Percentiles rank a stretch among this genome's conserved stretches.
Evolutionary conservation across 768 basidiomycete genomes (phyloP).

Genomic region (Scleroderma bovista): DNA sequence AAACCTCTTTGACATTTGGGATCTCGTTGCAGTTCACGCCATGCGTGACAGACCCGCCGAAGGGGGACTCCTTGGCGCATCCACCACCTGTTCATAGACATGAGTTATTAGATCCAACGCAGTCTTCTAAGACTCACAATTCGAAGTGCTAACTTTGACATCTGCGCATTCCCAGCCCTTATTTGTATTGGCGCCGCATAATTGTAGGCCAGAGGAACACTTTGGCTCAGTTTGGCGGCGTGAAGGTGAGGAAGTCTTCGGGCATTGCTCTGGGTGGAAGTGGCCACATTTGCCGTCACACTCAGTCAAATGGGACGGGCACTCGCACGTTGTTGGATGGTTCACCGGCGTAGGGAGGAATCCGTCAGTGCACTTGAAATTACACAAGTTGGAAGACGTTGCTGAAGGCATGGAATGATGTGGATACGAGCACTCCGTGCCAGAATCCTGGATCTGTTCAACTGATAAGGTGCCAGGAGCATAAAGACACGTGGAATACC

Average conservation of each 20-base stretch:
- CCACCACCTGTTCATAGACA: slow-evolving; percentile 27
- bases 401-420: slow-evolving; percentile 19
- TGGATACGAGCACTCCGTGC: slow-evolving; percentile 29
- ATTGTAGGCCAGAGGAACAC: slow-evolving; percentile 17
- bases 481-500: not conserved
- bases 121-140: slow-evolving; percentile 23
- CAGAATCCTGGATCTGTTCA: slow-evolving; percentile 19
- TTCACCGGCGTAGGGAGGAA: slow-evolving; percentile 16
- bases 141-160: slow-evolving; percentile 17
- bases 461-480: not conserved
- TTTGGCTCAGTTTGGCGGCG: slow-evolving; percentile 14
- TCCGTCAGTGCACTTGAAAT: slow-evolving; percentile 25
- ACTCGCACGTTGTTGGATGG: slow-evolving; percentile 21
- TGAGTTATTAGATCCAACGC: not conserved
- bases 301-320: slow-evolving; percentile 17
- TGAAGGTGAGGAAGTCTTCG: slow-evolving; percentile 8
- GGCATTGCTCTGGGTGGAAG: slow-evolving; percentile 17
- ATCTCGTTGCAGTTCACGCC: slow-evolving; percentile 32
- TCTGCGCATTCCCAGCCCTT: slow-evolving; percentile 29
- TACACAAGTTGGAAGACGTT: slow-evolving; percentile 17
- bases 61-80: slow-evolving; percentile 22
- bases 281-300: slow-evolving; percentile 30
- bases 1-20: slow-evolving; percentile 21
- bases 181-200: slow-evolving; percentile 21
- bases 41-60: slow-evolving; percentile 5